Conservation (phyloP, 805 yeast species). For the Metschnikowia arizonensis region DNA sequence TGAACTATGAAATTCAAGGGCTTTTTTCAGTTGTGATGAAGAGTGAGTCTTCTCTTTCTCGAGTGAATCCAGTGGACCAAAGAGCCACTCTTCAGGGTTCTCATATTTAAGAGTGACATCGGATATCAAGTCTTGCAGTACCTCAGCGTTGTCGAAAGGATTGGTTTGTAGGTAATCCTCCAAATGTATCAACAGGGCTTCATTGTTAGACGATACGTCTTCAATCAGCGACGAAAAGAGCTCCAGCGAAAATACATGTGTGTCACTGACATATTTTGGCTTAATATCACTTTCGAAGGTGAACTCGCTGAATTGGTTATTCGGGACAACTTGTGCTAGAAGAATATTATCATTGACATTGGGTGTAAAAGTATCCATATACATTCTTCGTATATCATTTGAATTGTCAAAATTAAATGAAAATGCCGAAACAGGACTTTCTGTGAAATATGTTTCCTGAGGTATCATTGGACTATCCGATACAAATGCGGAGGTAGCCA, state of each 20-base stretch:
- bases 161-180: constrained; percentile 5
- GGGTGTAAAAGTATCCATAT: background rate
- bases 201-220: background rate
- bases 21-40: background rate
- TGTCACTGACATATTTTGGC: background rate
- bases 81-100: background rate
- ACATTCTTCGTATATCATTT: background rate
- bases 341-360: background rate
- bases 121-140: background rate
- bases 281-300: background rate
- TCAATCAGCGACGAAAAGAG: background rate
- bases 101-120: background rate
- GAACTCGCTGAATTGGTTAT: background rate
- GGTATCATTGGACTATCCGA: constrained; percentile 2
- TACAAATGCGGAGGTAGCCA: constrained; percentile 6
- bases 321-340: background rate
- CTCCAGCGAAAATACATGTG: background rate
- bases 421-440: background rate
- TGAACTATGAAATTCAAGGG: background rate
- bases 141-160: constrained; percentile 1
- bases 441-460: background rate
- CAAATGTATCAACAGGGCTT: background rate
- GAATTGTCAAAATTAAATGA: background rate
- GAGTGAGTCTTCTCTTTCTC: background rate
- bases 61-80: background rate